Base-by-base conservation (phyloP, 179 eudicot species). In the Carnegiea gigantea region DNA sequence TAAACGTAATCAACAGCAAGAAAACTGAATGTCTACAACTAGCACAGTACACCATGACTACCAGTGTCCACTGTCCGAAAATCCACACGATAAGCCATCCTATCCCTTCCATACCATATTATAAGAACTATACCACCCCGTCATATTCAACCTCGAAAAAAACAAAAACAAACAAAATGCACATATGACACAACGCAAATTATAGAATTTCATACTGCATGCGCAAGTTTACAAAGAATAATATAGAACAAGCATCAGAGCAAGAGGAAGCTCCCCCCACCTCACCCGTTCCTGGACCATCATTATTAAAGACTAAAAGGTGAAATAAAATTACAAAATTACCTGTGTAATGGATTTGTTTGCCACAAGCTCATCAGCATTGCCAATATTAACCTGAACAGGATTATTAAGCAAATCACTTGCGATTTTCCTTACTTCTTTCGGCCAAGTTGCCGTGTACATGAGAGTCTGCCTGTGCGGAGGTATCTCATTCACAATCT, bases 371-470 rank as follows among this genome's bases (percentile, higher is more conserved):
- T 88, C 95, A 76, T 93, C 90, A n/a, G 87, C 89, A 46, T 81
- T 90, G 81, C 97, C 97, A 81, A 93, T 93, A 80, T 88, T 93
- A 80, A 93, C 97, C 86, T 93, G 97, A 72, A 90, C 89, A 33
- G 97, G 95, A 77, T 89, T 86, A 70, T 84, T 85, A 74, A 93
- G 92, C 87, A 93, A 91, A 87, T 93, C 97, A 82, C 88, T 54
- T 21, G 97, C 97, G 77, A 93, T 93, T 87, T 90, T 89, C 46
- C 84, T 85, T 43, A 93, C 97, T 86, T 91, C 97, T 78, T 93
- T 93, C 54, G 97, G 97, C 97, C 97, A 93, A 44, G 97, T 93
- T 23, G 97, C 97, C 51, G 97, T 93, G 88, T 88, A 93, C 97
- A 93, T 93, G 33, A 93, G 93, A 44, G 97, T 93, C 88, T 93